Base-by-base conservation (phyloP, 2,329 filamentous ascomycete genomes). In the Botryotinia calthae region DNA sequence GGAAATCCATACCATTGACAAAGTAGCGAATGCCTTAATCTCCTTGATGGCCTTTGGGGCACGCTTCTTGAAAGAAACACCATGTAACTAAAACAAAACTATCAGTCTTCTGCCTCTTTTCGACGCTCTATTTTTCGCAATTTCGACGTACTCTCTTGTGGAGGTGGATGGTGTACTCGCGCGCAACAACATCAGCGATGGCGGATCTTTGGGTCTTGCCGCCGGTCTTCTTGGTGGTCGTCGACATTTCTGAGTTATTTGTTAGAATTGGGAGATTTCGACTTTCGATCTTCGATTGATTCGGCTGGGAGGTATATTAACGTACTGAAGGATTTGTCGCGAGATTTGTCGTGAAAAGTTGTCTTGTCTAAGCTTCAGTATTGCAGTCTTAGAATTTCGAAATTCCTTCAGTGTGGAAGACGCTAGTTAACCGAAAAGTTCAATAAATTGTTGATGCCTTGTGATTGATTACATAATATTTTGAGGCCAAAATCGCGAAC, bases 121-220 rank as follows among this genome's bases (percentile, higher is more conserved):
- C 48, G 61, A 59, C 51, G 59, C 67, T 22, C 68, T 56, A 34
- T 56, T 68, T 61, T 71, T 61, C 48, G 37, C 65, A 71, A 70
- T 68, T 74, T 75, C 74, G 85, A 92, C 92, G 85, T 95, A 97
- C 93, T 87, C 95, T 93, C 93, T 97, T 98, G 93, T 99, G 96
- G 82, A 99, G 88, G 91, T 99, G 95, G 88, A 99, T 98, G 86
- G 96, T 99, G 91, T 99, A 99, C 90, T 99, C 97, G 90, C 96
- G 94, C 83, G 96, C 92, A 86, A 99, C 95, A 84, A 99, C 97
- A 87, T 99, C 95, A 86, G 94, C 91, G 86, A 99, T 97, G 88
- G 97, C 97, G 86, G 94, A 97, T 84, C 95, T 93, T 82, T 86
- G 84, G 80, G 85, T 81, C 87, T 92, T 92, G 88, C 91, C 92